A percentile compares a stretch with the other conserved stretches of the same genome.
phyloP scores from a whole-genome alignment of 495 filamentous ascomycete genomes.

The Penicillium crystallinum region DNA sequence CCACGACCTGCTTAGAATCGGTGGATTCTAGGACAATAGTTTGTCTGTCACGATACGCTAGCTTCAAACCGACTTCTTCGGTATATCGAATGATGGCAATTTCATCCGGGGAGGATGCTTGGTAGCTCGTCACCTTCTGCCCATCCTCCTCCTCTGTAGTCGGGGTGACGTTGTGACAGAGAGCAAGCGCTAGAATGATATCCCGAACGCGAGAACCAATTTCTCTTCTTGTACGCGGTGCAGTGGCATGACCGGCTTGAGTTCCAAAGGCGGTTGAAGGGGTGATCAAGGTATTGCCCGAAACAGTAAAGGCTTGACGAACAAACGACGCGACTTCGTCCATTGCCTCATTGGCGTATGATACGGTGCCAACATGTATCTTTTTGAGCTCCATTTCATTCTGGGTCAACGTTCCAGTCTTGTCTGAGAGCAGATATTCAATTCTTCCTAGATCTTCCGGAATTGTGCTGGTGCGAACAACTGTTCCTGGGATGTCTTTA shows the following conservation, averaged over 20 bases:
- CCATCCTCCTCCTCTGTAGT: slow-evolving; percentile 80
- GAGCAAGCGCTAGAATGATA: slow-evolving; percentile 80
- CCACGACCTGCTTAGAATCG: slow-evolving; percentile 68
- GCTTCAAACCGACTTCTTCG: slow-evolving; percentile 81
- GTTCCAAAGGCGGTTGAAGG: slow-evolving; percentile 63
- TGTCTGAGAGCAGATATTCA: slow-evolving; percentile 94
- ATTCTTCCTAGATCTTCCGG: slow-evolving; percentile 94
- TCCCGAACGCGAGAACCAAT: slow-evolving; percentile 91
- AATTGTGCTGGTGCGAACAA: slow-evolving; percentile 95
- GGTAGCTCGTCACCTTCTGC: slow-evolving; percentile 73
- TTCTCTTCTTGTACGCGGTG: slow-evolving; percentile 80
- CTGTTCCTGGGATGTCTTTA: slow-evolving; percentile 79
- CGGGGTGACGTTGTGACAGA: slow-evolving; percentile 98
- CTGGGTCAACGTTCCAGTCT: slow-evolving; percentile 94
- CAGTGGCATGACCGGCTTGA: slow-evolving; percentile 51
- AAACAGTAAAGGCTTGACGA: slow-evolving; percentile 76
- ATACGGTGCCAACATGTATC: slow-evolving; percentile 95
- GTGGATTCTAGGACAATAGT: slow-evolving; percentile 74
- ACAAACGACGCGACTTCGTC: slow-evolving; percentile 89
- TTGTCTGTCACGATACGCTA: slow-evolving; percentile 81
- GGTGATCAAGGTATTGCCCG: slow-evolving; percentile 57
- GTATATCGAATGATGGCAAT: slow-evolving; percentile 98
- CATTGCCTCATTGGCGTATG: slow-evolving; percentile 97
- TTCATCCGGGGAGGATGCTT: slow-evolving; percentile 95
- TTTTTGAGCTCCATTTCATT: slow-evolving; percentile 99